phyloP scores from a whole-genome alignment of 768 basidiomycete genomes.

The Albatrellus ellisii region DNA sequence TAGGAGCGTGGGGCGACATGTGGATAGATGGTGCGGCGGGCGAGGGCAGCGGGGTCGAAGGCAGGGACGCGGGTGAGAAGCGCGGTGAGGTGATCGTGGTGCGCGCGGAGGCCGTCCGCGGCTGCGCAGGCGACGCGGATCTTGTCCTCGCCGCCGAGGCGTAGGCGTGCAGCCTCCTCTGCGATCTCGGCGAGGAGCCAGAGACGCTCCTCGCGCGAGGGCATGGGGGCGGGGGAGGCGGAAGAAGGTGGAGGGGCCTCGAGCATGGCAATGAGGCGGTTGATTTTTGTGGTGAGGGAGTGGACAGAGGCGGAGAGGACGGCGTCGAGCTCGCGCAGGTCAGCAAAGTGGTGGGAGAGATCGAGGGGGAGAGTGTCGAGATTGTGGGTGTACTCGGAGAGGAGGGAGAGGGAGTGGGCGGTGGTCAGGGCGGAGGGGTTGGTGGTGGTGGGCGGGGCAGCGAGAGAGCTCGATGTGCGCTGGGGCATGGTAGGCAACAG shows the following conservation, averaged over 20 bases:
- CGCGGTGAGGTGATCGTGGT: constrained; percentile 45
- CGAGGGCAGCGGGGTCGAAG: constrained; percentile 43
- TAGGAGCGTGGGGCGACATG: constrained; percentile 60
- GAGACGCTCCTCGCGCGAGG: constrained; percentile 72
- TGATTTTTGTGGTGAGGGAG: constrained; percentile 71
- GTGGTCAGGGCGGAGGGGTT: constrained; percentile 21
- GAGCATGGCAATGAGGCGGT: constrained; percentile 62
- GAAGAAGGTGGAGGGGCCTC: too few species aligned
- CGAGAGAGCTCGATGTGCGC: not conserved
- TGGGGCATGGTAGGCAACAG: not conserved
- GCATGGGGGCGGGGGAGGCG: too few species aligned
- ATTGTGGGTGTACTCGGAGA: constrained; percentile 80
- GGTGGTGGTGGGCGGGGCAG: constrained; percentile 16
- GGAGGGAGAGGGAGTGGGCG: constrained; percentile 53
- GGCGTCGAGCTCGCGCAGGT: constrained; percentile 96
- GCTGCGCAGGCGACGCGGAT: constrained; percentile 89
- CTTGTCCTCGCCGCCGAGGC: constrained; percentile 95
- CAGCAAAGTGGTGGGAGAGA: constrained; percentile 87
- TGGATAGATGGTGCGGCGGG: constrained; percentile 58
- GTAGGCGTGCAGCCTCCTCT: constrained; percentile 83
- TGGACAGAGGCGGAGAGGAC: constrained; percentile 84
- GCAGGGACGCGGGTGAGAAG: constrained; percentile 52
- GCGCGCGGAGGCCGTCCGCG: constrained; percentile 70
- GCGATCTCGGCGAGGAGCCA: constrained; percentile 86
- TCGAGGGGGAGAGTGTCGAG: constrained; percentile 91